phyloP scores from a whole-genome alignment of 768 basidiomycete genomes.

The Gloeophyllum trabeum region DNA sequence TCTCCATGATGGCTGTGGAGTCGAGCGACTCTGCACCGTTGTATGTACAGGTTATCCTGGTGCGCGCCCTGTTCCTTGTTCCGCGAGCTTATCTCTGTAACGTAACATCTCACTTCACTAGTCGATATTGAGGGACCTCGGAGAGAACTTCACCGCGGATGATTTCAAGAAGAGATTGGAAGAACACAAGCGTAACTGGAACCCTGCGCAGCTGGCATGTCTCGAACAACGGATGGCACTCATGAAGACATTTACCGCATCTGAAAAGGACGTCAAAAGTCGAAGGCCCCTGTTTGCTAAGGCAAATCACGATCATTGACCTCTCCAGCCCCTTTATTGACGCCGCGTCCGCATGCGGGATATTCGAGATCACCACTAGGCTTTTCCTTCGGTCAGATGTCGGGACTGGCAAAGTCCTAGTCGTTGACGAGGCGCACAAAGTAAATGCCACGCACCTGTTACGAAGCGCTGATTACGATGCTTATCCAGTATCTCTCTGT shows the following conservation, averaged over 20 bases:
- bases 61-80: slow-evolving; percentile 18
- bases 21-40: slow-evolving; percentile 51
- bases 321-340: slow-evolving; percentile 69
- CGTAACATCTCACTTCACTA: no score
- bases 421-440: slow-evolving; percentile 72
- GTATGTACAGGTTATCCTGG: slow-evolving; percentile 60
- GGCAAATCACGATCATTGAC: slow-evolving; percentile 58
- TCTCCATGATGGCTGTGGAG: slow-evolving; percentile 67
- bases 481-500: slow-evolving; percentile 44
- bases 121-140: slow-evolving; percentile 12
- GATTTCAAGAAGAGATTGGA: slow-evolving; percentile 29
- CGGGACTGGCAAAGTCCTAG: slow-evolving; percentile 52
- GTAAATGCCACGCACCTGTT: slow-evolving; percentile 19
- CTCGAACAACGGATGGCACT: slow-evolving; percentile 56
- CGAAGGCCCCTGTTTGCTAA: slow-evolving; percentile 33
- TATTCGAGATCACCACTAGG: slow-evolving; percentile 61
- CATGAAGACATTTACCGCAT: slow-evolving; percentile 42
- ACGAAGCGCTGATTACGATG: background rate
- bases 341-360: slow-evolving; percentile 47
- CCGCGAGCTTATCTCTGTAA: background rate
- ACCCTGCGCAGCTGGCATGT: slow-evolving; percentile 39
- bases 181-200: slow-evolving; percentile 37
- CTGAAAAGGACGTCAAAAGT: background rate
- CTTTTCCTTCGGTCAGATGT: slow-evolving; percentile 53
- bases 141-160: slow-evolving; percentile 9